Percentiles rank a stretch among this genome's conserved stretches.
Conservation (phyloP, 257 asterid genomes). For the Jaltomata sinuosa region DNA sequence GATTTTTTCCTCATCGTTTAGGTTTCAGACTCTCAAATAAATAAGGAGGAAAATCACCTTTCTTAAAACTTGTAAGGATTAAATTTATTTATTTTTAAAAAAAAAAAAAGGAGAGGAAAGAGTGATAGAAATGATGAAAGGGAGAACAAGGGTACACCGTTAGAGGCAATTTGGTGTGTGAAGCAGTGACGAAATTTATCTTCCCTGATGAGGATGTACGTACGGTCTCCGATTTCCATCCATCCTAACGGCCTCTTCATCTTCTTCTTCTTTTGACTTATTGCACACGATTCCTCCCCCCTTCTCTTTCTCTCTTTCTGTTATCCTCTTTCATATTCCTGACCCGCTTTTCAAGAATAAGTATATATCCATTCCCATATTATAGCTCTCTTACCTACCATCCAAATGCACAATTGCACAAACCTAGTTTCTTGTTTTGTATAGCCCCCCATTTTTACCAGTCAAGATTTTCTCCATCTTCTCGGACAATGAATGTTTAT, state of each 20-base stretch:
- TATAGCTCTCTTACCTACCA: background rate
- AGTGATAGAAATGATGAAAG: background rate
- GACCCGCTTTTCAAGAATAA: constrained; percentile 5
- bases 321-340: background rate
- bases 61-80: too few relatives aligned
- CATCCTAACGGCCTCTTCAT: background rate
- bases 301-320: background rate
- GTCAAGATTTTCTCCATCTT: background rate
- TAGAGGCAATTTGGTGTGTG: background rate
- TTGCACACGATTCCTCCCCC: background rate
- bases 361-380: background rate
- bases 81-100: too few relatives aligned
- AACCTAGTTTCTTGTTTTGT: background rate
- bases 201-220: background rate
- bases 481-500: background rate
- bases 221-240: background rate
- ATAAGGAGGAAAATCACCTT: too few relatives aligned
- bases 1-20: too few relatives aligned
- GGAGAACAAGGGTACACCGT: background rate
- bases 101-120: too few relatives aligned
- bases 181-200: background rate
- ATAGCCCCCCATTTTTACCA: background rate
- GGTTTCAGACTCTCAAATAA: too few relatives aligned
- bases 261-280: background rate
- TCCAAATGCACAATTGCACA: background rate